Conservation (phyloP, 2,329 filamentous ascomycete species). For the Beauveria asiatica region DNA sequence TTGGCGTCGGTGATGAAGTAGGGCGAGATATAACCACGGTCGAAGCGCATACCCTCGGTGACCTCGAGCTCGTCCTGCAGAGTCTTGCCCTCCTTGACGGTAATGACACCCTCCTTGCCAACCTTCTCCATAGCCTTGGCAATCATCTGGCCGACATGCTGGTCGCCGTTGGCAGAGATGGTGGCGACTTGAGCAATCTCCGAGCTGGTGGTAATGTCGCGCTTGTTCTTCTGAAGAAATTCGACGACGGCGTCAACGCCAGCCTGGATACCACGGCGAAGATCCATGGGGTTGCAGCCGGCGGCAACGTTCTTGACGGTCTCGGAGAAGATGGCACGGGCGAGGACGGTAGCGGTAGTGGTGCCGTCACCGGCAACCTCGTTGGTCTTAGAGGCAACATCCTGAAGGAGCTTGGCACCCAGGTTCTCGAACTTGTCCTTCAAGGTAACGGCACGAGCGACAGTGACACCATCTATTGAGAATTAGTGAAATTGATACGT, state of each 20-base stretch:
- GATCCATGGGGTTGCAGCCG: conserved; percentile 99
- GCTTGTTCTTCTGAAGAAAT: conserved; percentile 91
- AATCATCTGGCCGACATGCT: conserved; percentile 89
- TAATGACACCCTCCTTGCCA: conserved; percentile 99
- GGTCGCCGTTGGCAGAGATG: conserved; percentile 95
- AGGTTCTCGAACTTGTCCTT: conserved; percentile 99
- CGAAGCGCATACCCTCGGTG: conserved; percentile 99
- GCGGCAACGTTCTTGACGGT: conserved; percentile 99
- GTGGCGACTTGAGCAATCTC: conserved; percentile 98
- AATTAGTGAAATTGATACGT: not conserved
- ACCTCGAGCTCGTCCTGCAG: conserved; percentile 96
- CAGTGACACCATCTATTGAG: conserved; percentile 69
- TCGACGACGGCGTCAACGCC: conserved; percentile 92
- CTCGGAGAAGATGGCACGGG: conserved; percentile 97
- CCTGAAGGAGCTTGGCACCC: conserved; percentile 89
- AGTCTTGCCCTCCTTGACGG: conserved; percentile 99
- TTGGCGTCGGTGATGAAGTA: conserved; percentile 99
- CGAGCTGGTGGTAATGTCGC: conserved; percentile 92
- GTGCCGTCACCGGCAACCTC: conserved; percentile 98
- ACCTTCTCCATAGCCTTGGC: conserved; percentile 99
- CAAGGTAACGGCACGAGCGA: conserved; percentile 80
- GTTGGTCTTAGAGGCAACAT: conserved; percentile 99
- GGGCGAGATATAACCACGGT: conserved; percentile 95
- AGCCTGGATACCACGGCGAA: conserved; percentile 92
- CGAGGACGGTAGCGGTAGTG: conserved; percentile 94